These are phyloP conservation scores for Metschnikowia matae DNA, from an alignment of 805 yeast genomes.

Conservation along the genomic window DNA sequence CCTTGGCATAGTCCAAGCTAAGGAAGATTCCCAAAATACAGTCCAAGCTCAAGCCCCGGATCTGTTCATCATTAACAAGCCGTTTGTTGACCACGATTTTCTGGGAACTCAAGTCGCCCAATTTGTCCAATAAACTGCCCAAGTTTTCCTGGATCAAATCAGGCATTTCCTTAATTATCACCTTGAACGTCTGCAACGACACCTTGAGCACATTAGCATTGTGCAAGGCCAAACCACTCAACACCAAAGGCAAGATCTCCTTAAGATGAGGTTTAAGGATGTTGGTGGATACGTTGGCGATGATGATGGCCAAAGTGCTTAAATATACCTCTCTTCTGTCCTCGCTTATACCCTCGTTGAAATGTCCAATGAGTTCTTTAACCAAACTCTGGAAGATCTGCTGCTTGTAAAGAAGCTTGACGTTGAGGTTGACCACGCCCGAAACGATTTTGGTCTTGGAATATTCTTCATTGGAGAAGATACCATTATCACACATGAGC, in stretches of 20 bases:
- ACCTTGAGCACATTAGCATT: slow-evolving; percentile 52
- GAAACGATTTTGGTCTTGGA: slow-evolving; percentile 33
- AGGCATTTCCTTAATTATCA: slow-evolving; percentile 52
- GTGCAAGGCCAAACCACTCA: slow-evolving; percentile 55
- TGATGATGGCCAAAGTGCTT: slow-evolving; percentile 61
- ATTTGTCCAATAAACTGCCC: slow-evolving; percentile 51
- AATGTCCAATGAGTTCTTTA: slow-evolving; percentile 50
- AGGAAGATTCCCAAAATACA: slow-evolving; percentile 47
- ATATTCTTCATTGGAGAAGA: slow-evolving; percentile 45
- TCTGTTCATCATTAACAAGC: slow-evolving; percentile 40
- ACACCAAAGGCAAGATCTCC: slow-evolving; percentile 63
- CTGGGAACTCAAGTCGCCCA: slow-evolving; percentile 37
- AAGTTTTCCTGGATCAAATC: slow-evolving; percentile 51
- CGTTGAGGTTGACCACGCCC: slow-evolving; percentile 51
- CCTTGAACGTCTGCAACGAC: slow-evolving; percentile 54
- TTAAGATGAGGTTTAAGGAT: slow-evolving; percentile 63
- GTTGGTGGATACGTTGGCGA: slow-evolving; percentile 59
- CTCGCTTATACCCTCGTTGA: slow-evolving; percentile 20
- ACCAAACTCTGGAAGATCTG: slow-evolving; percentile 61
- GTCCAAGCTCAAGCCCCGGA: slow-evolving; percentile 53
- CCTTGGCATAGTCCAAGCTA: slow-evolving; percentile 25
- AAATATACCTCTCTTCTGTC: slow-evolving; percentile 48
- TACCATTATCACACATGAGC: slow-evolving; percentile 60
- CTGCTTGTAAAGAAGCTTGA: slow-evolving; percentile 74
- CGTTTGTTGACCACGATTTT: slow-evolving; percentile 15